Percentiles rank a stretch among this genome's conserved stretches.
Conservation (phyloP, 1,284 basidiomycete species). For the Puccinia sorghi region DNA sequence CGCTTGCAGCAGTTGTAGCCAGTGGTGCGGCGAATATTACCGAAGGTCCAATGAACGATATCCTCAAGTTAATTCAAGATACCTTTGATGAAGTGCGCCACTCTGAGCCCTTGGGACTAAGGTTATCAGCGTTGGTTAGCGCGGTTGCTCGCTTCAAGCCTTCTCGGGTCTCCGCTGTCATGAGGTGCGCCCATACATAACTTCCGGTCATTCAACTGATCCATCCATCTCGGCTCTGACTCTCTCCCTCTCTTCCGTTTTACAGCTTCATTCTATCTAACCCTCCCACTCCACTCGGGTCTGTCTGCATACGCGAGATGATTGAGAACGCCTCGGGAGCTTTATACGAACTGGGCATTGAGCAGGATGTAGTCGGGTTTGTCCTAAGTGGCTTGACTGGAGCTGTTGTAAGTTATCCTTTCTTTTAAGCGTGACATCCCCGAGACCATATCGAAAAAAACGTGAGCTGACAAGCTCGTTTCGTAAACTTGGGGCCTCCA, state of each 20-base stretch:
- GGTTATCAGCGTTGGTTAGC: conserved; percentile 25
- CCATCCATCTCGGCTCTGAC: background rate
- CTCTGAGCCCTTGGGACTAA: conserved; percentile 38
- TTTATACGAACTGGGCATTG: conserved; percentile 40
- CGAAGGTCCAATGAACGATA: conserved; percentile 30
- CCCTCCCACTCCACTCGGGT: conserved; percentile 36
- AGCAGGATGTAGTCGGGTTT: conserved; percentile 21
- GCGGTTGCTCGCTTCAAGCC: conserved; percentile 23
- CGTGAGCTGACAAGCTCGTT: conserved; percentile 7
- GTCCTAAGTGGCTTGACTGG: conserved; percentile 20
- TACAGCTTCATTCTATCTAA: conserved; percentile 38
- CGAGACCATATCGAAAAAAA: background rate
- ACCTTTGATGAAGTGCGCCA: conserved; percentile 35
- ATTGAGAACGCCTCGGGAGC: conserved; percentile 39
- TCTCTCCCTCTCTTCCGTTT: background rate
- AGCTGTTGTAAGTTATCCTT: conserved; percentile 16
- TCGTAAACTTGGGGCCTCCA: background rate
- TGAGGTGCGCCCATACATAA: background rate
- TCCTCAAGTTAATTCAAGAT: conserved; percentile 34
- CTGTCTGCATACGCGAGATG: conserved; percentile 42
- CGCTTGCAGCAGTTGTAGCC: conserved; percentile 28
- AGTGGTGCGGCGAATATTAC: conserved; percentile 42
- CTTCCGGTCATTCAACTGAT: background rate
- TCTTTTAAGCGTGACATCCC: background rate
- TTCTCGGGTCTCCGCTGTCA: conserved; percentile 15